These are phyloP conservation scores for Globisporangium uncinulatum DNA, from an alignment of 352 stramenopile species.

Conservation along the genomic window DNA sequence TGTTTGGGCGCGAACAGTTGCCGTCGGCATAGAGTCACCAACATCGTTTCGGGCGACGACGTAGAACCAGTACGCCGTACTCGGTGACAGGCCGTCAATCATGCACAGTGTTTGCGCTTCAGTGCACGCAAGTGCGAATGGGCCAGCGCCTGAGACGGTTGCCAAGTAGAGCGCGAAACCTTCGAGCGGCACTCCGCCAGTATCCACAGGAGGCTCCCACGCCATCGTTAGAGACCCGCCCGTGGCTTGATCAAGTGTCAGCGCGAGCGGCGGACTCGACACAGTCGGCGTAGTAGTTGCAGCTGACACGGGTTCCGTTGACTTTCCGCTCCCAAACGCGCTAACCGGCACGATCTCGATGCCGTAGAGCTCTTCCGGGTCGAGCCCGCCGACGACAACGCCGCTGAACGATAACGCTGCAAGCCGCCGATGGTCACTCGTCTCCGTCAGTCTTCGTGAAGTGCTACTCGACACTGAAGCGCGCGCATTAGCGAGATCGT, in stretches of 20 bases:
- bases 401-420: slow-evolving; percentile 2
- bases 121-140: slow-evolving; percentile 20
- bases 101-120: slow-evolving; percentile 20
- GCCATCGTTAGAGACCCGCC: slow-evolving; percentile 33
- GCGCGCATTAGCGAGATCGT: background rate
- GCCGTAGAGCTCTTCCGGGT: slow-evolving; percentile 43
- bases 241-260: slow-evolving; percentile 13
- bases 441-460: slow-evolving; percentile 10
- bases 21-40: slow-evolving; percentile 26
- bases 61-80: slow-evolving; percentile 37
- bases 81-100: slow-evolving; percentile 21
- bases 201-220: slow-evolving; percentile 37
- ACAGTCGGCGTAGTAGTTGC: slow-evolving; percentile 26
- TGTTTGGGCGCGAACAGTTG: slow-evolving; percentile 18
- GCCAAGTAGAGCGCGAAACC: slow-evolving; percentile 32
- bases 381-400: slow-evolving; percentile 33
- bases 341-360: slow-evolving; percentile 46
- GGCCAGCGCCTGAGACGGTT: slow-evolving; percentile 1
- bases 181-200: slow-evolving; percentile 33
- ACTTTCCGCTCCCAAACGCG: slow-evolving; percentile 14
- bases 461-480: background rate
- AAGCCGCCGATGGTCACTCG: slow-evolving; percentile 6
- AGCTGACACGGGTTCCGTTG: slow-evolving; percentile 20
- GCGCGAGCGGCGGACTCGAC: slow-evolving; percentile 21
- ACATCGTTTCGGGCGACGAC: slow-evolving; percentile 28